These are phyloP conservation scores for Termitomyces bulborhizus DNA, from an alignment of 768 basidiomycete species.

Conservation along the genomic window DNA sequence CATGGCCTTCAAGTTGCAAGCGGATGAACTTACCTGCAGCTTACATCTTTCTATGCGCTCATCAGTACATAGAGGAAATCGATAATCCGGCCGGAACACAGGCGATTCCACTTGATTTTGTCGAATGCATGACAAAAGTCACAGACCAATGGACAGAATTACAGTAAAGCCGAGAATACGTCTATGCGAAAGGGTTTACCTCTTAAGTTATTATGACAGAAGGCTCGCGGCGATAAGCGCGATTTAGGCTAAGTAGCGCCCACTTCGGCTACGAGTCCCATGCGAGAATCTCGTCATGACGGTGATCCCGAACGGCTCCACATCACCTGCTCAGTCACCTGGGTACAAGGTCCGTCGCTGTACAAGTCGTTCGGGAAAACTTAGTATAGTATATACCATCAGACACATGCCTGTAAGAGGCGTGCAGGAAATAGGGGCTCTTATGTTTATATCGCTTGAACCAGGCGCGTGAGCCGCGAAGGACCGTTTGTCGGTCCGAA, in stretches of 20 bases:
- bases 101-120: neutral
- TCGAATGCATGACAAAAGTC: too few relatives aligned
- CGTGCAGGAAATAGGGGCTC: neutral
- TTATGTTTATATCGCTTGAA: too few relatives aligned
- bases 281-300: neutral
- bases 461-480: too few relatives aligned
- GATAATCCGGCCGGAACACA: neutral
- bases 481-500: too few relatives aligned
- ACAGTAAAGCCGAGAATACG: neutral
- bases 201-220: neutral
- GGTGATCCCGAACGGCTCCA: neutral
- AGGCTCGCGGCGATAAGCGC: neutral
- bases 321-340: constrained; percentile 3
- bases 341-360: neutral
- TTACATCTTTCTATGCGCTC: neutral
- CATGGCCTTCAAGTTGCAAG: neutral
- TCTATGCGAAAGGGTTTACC: neutral
- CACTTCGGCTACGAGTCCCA: neutral
- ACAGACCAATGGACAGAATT: too few relatives aligned
- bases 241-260: neutral
- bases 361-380: neutral
- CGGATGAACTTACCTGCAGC: too few relatives aligned
- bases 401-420: neutral
- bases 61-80: neutral
- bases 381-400: neutral